Percentiles rank a stretch among this genome's conserved stretches.
Conservation (phyloP, 2,329 filamentous ascomycete genomes). For the Rugonectria rugulosa region DNA sequence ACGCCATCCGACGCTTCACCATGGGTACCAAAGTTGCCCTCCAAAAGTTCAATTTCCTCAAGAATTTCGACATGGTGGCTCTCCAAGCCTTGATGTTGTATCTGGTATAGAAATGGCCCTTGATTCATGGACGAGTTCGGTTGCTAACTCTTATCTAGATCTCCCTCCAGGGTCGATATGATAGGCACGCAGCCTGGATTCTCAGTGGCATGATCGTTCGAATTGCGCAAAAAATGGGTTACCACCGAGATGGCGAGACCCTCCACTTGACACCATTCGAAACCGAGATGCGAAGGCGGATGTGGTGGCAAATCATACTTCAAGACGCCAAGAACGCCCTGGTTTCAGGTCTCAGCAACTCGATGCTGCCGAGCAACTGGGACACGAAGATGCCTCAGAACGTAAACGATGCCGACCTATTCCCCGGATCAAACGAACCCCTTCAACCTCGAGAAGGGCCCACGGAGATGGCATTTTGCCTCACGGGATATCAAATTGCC, state of each 20-base stretch:
- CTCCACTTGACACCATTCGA: slow-evolving; percentile 68
- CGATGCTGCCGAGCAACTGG: slow-evolving; percentile 60
- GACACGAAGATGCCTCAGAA: slow-evolving; percentile 65
- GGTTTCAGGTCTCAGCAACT: slow-evolving; percentile 63
- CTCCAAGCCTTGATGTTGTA: slow-evolving; percentile 68
- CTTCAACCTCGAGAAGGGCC: slow-evolving; percentile 62
- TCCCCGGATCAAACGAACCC: slow-evolving; percentile 59
- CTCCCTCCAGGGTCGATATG: slow-evolving; percentile 64
- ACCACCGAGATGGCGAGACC: slow-evolving; percentile 67
- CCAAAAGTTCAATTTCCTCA: slow-evolving; percentile 63
- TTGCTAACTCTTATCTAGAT: slow-evolving; percentile 47
- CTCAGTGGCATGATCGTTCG: slow-evolving; percentile 67
- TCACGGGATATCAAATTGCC: slow-evolving; percentile 59
- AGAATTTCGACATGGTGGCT: slow-evolving; percentile 63
- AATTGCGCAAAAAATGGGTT: slow-evolving; percentile 72
- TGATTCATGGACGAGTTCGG: background rate
- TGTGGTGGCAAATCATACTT: slow-evolving; percentile 72
- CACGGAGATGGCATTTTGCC: slow-evolving; percentile 67
- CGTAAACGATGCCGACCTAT: slow-evolving; percentile 66
- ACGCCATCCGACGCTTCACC: slow-evolving; percentile 60
- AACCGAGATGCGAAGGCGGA: slow-evolving; percentile 70
- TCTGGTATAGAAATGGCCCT: slow-evolving; percentile 48
- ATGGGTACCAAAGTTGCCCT: slow-evolving; percentile 59
- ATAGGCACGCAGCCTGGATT: slow-evolving; percentile 67
- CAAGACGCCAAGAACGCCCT: slow-evolving; percentile 65